Evolutionary conservation across 805 yeast genomes (phyloP), one percentile per base, ranked within the genome.

Genomic region (Maudiozyma bulderi): DNA sequence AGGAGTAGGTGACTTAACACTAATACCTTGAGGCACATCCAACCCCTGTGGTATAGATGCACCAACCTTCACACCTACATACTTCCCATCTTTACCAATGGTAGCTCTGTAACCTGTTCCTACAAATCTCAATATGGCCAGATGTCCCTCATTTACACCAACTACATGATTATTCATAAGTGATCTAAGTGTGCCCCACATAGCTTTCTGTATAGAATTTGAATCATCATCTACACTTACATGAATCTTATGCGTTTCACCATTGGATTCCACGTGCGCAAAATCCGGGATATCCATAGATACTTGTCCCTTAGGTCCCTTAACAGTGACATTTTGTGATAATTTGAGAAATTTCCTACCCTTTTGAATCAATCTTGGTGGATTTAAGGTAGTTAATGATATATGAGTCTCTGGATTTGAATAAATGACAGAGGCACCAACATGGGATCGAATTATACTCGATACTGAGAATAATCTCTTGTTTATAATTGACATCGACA

Each of bases 71-170:
- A 91, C 76, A 51, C 78, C 76, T 14, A 91, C 83, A 64, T 76
- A 74, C 50, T 78, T 73, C 8, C 71, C 72, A 30, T 72, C 69
- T 43, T 76, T 77, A 57, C 86, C 95, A 15, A 91, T 63, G 52
- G 78, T 74, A 2, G 95, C 96, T 69, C 98, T 82, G 76, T 86
- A 93, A 65, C 99, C 99, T 10, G 98, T 91, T 55, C 99, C 99
- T 14, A 88, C 95, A 56, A 93, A 83, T 68, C 81, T 86, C 54
- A 93, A 74, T 49, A 90, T 84, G 29, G 93, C 80, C 52, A 88
- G 68, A 65, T 93, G 98, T 11, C 98, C 98, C 58, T 90, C 98
- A 40, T 88, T 81, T 39, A 89, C 95, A 47, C 99, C 99, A 37
- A 78, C 72, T 31, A 91, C 75, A 56, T 84, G 78, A 69, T 91